A percentile compares a stretch with the other conserved stretches of the same genome.
Evolutionary conservation across 2,329 filamentous ascomycete species (phyloP).

Genomic region (Cladosporium sp.): DNA sequence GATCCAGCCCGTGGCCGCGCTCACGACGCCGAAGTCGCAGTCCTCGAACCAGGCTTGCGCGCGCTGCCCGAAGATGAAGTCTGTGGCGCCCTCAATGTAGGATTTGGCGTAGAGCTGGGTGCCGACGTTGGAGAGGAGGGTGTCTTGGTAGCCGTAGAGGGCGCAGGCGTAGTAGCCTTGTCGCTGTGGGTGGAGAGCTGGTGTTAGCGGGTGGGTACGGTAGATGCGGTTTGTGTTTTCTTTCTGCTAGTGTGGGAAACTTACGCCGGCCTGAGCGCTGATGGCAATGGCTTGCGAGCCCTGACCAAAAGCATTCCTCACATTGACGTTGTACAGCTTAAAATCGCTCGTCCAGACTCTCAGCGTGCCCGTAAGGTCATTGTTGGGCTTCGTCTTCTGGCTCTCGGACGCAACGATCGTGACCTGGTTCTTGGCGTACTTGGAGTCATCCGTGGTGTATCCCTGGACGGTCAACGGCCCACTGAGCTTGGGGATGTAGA

Average conservation of each 20-base stretch:
- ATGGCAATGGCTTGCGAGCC: constrained; percentile 58
- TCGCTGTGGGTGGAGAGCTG: constrained; percentile 33
- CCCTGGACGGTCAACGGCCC: constrained; percentile 61
- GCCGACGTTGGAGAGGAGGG: constrained; percentile 53
- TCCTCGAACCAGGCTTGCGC: constrained; percentile 56
- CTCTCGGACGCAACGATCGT: constrained; percentile 54
- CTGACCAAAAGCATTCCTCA: constrained; percentile 52
- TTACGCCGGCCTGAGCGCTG: constrained; percentile 49
- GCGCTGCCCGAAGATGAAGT: constrained; percentile 62
- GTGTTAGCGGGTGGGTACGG: neutral
- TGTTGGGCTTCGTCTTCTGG: constrained; percentile 51
- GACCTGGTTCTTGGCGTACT: constrained; percentile 60
- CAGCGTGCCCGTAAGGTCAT: constrained; percentile 59
- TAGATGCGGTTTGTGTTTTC: neutral
- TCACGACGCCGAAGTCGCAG: constrained; percentile 51
- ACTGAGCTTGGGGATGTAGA: constrained; percentile 53
- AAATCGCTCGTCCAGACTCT: constrained; percentile 53
- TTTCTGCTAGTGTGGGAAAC: neutral
- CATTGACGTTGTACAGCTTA: constrained; percentile 65
- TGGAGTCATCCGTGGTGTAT: constrained; percentile 55
- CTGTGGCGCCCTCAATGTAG: constrained; percentile 60
- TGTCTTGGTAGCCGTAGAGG: constrained; percentile 61
- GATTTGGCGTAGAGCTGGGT: constrained; percentile 58
- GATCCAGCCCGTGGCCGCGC: constrained; percentile 33
- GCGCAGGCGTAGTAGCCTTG: constrained; percentile 61